Percentiles rank a stretch among this genome's conserved stretches.
These are phyloP conservation scores for Panus rudis DNA, from an alignment of 768 basidiomycete genomes.

Conservation along the genomic window DNA sequence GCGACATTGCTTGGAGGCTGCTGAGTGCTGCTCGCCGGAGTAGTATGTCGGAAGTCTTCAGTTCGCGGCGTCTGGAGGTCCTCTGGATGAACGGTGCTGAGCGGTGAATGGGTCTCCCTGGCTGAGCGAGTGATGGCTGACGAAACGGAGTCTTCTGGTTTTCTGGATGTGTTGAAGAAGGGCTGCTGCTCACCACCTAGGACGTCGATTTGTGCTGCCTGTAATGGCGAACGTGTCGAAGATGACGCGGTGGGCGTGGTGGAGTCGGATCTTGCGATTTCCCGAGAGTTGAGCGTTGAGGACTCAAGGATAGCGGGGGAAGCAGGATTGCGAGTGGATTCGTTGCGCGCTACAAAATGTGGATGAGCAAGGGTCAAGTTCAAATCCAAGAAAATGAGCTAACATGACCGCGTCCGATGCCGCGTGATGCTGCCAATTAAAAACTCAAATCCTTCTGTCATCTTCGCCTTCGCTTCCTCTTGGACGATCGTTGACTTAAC, in stretches of 20 bases:
- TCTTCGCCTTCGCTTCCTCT: constrained; percentile 7
- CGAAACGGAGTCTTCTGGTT: no score
- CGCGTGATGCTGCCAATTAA: no score
- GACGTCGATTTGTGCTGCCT: constrained; percentile 5
- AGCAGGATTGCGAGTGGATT: constrained; percentile 62
- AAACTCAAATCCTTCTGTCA: constrained; percentile 38
- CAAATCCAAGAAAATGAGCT: not conserved
- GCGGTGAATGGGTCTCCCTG: no score
- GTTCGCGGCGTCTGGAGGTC: no score
- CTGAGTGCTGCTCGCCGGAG: no score
- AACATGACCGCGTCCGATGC: no score
- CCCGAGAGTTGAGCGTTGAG: constrained; percentile 41
- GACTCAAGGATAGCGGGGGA: constrained; percentile 54
- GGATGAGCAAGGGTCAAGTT: constrained; percentile 1
- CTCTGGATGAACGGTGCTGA: no score
- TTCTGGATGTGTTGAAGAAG: no score
- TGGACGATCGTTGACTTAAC: no score
- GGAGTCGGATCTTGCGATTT: constrained; percentile 39
- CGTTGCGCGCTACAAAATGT: constrained; percentile 25
- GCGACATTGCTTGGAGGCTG: no score
- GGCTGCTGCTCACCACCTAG: constrained; percentile 5
- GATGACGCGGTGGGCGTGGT: constrained; percentile 46
- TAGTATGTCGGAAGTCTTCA: no score
- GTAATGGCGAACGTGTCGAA: constrained; percentile 11
- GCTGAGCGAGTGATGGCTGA: no score